Evolutionary conservation across 306 rosid genomes (phyloP), one percentile per base, ranked within the genome.

Genomic region (Carpinus fangiana): DNA sequence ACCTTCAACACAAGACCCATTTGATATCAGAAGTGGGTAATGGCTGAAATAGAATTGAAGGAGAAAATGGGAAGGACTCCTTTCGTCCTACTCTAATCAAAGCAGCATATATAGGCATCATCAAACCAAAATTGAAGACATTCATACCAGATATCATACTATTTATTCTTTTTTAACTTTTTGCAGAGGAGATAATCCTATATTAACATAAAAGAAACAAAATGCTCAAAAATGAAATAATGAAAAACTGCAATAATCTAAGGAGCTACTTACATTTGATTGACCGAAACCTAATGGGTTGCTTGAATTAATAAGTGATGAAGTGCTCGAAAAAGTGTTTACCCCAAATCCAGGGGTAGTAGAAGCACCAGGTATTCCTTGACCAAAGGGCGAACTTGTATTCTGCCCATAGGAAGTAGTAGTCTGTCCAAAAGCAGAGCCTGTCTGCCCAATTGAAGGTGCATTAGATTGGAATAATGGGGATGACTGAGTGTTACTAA

Each of bases 361-460:
- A n/a, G 17, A 66, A 66, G 51, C 21, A 66, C 71, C 71, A 18
- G 18, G 48, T n/a, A 66, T 66, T 66, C 48, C 72, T 18, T 38
- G 72, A 18, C 51, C 72, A 10, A 66, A 66, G 87, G 83, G 82
- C 20, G 90, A 80, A 61, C 82, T 23, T 20, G 87, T 7, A 77
- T 66, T 76, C 81, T 76, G 91, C 71, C 90, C 92, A 87, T 93
- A 91, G 36, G 88, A 72, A 11, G 89, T 43, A 47, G 90, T 75
- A 53, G 70, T 75, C 77, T 84, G 93, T 66, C 90, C 94, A 81
- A 87, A 91, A 72, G 72, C 79, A 76, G 88, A 75, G 73, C 83
- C 82, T 16, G 91, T 67, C 83, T 80, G 98, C 62, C 76, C 76
- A 69, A 73, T 78, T 77, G 92, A 60, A 73, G 92, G 83, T 54